Base-by-base conservation (phyloP, 805 yeast species). In the Wickerhamomyces hampshirensis region DNA sequence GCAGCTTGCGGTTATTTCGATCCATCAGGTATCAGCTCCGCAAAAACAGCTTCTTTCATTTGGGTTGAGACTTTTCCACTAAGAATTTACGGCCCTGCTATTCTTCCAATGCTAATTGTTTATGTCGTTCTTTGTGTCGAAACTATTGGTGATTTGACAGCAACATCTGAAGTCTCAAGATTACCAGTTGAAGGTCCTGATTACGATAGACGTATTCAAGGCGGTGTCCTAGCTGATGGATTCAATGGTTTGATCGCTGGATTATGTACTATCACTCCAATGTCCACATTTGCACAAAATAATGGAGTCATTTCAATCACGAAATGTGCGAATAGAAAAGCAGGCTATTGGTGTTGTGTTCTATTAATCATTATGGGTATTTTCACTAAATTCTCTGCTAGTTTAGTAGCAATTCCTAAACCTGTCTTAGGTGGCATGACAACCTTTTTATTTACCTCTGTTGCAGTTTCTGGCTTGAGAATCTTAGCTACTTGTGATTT, bases 301-400 rank as follows among this genome's bases (percentile, higher is more conserved):
- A 88, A 88, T 58, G 96, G 96, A 68, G 96, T 88, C 40, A 86
- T 88, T 47, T 80, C 95, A 16, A 71, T 89, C 57, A 88, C 96
- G 33, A 86, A 84, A 57, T 86, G 95, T 64, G 96, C 96, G 31
- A 79, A 85, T 51, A 74, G 94, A 64, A 68, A 72, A 31, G 84
- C 75, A 17, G 97, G 93, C 23, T 78, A 77, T 58, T 81, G 84
- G 77, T 75, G 85, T 62, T 81, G 85, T 47, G 72, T 84, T 63
- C 83, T 84, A 66, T 65, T 88, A 47, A 58, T 89, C 34, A 60
- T 88, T 41, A 86, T 88, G 95, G 96, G 97, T 31, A 65, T 88
- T 24, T 84, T 88, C 55, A 71, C 94, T 35, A 84, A 85, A 60
- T 84, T 85, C 59, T 86, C 89, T 18, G 93, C 93, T 30, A 85